A percentile compares a stretch with the other conserved stretches of the same genome.
Conservation (phyloP, 176 grass and related monocot genomes). For the Ampelocalamus luodianensis region DNA sequence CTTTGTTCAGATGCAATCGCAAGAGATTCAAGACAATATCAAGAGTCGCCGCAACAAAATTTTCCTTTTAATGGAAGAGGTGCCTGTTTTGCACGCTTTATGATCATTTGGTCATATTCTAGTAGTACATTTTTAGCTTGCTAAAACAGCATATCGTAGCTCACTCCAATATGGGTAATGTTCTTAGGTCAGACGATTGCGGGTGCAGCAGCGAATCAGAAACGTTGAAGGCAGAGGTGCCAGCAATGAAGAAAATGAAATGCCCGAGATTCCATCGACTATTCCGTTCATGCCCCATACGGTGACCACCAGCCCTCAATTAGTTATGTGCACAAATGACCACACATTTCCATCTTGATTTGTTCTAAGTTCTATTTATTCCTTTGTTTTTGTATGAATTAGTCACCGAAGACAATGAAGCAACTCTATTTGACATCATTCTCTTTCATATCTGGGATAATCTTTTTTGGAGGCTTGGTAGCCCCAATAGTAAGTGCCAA, state of each 20-base stretch:
- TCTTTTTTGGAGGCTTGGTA: conserved; percentile 79
- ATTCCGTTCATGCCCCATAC: conserved; percentile 91
- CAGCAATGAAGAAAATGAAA: conserved; percentile 83
- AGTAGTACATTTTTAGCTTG: neutral
- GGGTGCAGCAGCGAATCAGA: conserved; percentile 82
- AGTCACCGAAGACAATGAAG: conserved; percentile 95
- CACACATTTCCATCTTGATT: neutral
- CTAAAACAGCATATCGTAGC: neutral
- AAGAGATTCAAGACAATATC: conserved; percentile 88
- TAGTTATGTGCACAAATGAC: conserved; percentile 26
- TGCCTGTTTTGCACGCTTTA: conserved; percentile 38
- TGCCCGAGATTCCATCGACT: conserved; percentile 84
- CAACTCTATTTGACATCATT: conserved; percentile 92
- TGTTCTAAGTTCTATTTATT: conserved; percentile 24
- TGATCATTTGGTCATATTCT: neutral
- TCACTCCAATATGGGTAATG: neutral
- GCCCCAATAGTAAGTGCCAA: conserved; percentile 76
- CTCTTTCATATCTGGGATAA: conserved; percentile 81
- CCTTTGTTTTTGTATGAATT: conserved; percentile 38
- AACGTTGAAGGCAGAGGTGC: conserved; percentile 61
- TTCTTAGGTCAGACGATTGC: conserved; percentile 76
- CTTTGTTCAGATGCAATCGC: conserved; percentile 77
- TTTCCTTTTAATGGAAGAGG: conserved; percentile 98
- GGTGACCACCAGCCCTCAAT: conserved; percentile 51
- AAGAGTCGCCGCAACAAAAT: conserved; percentile 83